Evolutionary conservation across 1,284 basidiomycete species (phyloP), one percentile per base, ranked within the genome.

Genomic region (Schizopora paradoxa): DNA sequence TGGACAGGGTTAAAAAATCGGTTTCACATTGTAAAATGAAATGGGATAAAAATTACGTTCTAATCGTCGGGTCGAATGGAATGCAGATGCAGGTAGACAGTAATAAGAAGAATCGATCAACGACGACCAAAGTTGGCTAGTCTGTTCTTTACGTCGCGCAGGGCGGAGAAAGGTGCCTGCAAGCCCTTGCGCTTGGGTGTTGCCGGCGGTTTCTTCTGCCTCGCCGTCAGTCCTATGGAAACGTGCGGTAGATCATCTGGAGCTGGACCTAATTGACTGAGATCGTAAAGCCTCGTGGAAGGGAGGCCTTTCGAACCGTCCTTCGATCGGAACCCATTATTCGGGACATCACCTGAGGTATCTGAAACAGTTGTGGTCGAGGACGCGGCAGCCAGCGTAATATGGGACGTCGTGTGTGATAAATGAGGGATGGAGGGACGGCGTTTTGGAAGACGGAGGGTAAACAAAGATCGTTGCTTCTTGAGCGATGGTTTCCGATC

Each of bases 161-260:
- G 42, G 18, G 29, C 43, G 25, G 43, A 14, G 7, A 49, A 33
- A 6, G 42, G 22, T 3, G 43, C 33, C 5, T 37, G 41, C 4
- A 21, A 6, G 28, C 14, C 44, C 18, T 38, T 41, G 21, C 34
- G 40, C 31, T 11, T 35, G 6, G 38, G 34, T 21, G 29, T 45
- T 10, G 33, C 14, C 19, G 29, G 29, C 16, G 29, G 4, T 21
- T 29, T 36, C 10, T 25, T 23, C 26, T n/a, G 25, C 23, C 11
- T 25, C 11, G 13, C 4, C 16, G 37, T 19, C 6, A n/a, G n/a
- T n/a, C 18, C n/a, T 8, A 23, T 32, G 7, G 48, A 38, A 4
- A 38, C 32, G 22, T 47, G 44, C 21, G 39, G 43, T 13, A 50
- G 10, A 47, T 50, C 48, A 37, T 47, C 48, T 13, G 44, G 48